Evolutionary conservation across 352 stramenopile species (phyloP).

Genomic region (Phytophthora brassicae): DNA sequence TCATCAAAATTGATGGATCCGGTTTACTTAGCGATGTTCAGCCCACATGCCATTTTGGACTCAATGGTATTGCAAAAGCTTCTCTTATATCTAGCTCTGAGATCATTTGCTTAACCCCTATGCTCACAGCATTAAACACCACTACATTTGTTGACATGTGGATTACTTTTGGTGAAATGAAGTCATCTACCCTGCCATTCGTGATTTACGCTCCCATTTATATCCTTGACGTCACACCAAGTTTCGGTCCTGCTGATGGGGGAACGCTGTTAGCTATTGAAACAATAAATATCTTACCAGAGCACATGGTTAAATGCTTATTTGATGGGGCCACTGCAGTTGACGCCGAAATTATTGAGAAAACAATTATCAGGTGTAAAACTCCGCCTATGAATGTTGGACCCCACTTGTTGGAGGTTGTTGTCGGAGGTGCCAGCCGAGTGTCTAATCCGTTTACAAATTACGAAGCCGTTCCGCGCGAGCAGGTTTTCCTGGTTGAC

Average conservation of each 20-base stretch:
- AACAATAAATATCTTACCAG: constrained; percentile 23
- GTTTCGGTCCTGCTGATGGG: constrained; percentile 35
- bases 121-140: constrained; percentile 5
- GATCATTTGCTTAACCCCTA: constrained; percentile 30
- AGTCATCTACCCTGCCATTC: constrained; percentile 27
- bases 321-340: constrained; percentile 29
- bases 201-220: constrained; percentile 20
- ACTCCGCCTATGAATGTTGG: constrained; percentile 31
- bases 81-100: constrained; percentile 21
- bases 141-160: constrained; percentile 29
- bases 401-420: constrained; percentile 29
- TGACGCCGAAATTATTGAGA: not conserved
- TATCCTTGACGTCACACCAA: constrained; percentile 19
- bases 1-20: constrained; percentile 37
- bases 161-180: constrained; percentile 33
- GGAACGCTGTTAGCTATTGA: constrained; percentile 32
- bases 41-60: constrained; percentile 39
- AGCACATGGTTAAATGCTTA: constrained; percentile 32
- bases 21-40: constrained; percentile 28
- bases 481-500: constrained; percentile 35
- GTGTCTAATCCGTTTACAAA: constrained; percentile 31
- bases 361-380: constrained; percentile 22
- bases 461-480: constrained; percentile 37
- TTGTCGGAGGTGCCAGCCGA: constrained; percentile 24
- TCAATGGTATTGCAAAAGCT: constrained; percentile 9